Conservation (phyloP, 2,329 filamentous ascomycete species). For the Aspergillus intermedius region DNA sequence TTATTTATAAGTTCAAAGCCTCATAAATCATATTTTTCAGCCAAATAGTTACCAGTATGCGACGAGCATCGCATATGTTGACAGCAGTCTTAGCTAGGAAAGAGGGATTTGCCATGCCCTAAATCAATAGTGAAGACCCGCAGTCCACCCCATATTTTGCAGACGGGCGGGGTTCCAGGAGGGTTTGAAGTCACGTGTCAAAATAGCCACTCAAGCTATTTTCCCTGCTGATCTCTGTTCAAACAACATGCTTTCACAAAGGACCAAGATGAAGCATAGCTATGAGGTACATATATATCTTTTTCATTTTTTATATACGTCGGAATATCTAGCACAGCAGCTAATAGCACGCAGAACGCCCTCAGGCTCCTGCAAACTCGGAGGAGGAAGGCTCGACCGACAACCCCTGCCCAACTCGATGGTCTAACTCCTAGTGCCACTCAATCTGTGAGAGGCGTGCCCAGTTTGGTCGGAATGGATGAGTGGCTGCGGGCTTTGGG, state of each 20-base stretch:
- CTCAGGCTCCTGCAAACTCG: constrained; percentile 17
- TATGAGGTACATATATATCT: constrained; percentile 5
- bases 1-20: no score
- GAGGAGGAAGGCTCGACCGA: constrained; percentile 15
- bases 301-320: no score
- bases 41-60: no score
- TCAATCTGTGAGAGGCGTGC: constrained; percentile 16
- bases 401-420: not conserved
- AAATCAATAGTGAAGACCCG: no score
- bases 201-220: not conserved
- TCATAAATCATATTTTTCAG: no score
- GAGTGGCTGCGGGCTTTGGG: constrained; percentile 26
- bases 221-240: not conserved
- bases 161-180: no score
- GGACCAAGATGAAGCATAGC: constrained; percentile 4
- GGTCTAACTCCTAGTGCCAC: constrained; percentile 2
- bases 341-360: constrained; percentile 13
- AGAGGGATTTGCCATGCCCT: no score
- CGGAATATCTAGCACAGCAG: not conserved
- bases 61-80: no score
- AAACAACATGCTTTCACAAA: not conserved
- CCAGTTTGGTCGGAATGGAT: constrained; percentile 26
- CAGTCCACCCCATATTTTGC: no score
- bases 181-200: not conserved
- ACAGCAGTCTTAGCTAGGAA: no score